phyloP scores from a whole-genome alignment of 768 basidiomycete genomes.

The Naematelia aurantialba region DNA sequence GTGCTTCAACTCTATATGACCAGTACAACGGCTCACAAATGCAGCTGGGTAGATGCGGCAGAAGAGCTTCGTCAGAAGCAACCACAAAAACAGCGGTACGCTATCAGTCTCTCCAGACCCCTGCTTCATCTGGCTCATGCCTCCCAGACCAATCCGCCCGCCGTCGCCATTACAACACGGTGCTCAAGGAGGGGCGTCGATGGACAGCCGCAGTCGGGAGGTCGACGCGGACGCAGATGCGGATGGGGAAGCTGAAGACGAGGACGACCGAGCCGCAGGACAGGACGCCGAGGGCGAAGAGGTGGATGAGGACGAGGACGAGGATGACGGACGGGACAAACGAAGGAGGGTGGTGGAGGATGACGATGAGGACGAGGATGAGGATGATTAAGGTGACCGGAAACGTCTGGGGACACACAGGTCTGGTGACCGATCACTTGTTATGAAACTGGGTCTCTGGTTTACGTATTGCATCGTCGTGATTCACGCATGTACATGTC shows the following conservation, averaged over 20 bases:
- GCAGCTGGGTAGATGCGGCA: conserved; percentile 47
- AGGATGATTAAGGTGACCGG: neutral
- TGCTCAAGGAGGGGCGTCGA: conserved; percentile 23
- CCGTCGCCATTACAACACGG: conserved; percentile 31
- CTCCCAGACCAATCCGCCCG: conserved; percentile 13
- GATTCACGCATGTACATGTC: too few relatives aligned
- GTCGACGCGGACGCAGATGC: conserved; percentile 68
- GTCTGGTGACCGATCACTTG: too few relatives aligned
- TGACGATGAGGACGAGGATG: conserved; percentile 8
- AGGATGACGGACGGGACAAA: conserved; percentile 6
- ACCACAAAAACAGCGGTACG: conserved; percentile 33
- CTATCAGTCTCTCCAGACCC: neutral
- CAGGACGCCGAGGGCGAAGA: conserved; percentile 2
- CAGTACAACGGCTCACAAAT: conserved; percentile 52
- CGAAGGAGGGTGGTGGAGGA: conserved; percentile 3
- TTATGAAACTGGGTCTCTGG: too few relatives aligned
- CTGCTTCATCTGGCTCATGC: neutral
- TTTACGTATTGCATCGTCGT: too few relatives aligned
- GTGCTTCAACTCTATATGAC: conserved; percentile 54
- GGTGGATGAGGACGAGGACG: conserved; percentile 3
- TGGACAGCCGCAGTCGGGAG: conserved; percentile 12
- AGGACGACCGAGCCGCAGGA: neutral
- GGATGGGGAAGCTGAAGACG: conserved; percentile 4
- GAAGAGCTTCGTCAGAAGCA: conserved; percentile 41
- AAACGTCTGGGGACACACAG: neutral